Evolutionary conservation across 164 flowering plant species (phyloP), one percentile per base, ranked within the genome.

Genomic region (Piper longum): DNA sequence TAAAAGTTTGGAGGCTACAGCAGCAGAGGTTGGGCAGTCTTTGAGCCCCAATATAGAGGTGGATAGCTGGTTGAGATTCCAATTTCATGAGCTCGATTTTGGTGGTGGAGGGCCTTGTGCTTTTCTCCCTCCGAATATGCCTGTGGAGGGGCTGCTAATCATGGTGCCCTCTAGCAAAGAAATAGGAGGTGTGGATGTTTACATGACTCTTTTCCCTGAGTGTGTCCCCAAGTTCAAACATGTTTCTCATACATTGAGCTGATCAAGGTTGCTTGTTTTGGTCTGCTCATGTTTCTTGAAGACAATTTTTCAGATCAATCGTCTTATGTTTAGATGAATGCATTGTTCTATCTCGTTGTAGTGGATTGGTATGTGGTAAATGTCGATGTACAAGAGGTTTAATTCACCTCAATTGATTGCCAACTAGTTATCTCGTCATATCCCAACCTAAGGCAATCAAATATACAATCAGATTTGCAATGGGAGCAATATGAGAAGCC

Each of bases 21-120:
- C 57, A 2, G 59, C 64, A 4, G 36, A 3, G 48, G n/a, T 18
- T 0, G 59, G 56, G 1, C n/a, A 61, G 16, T 44, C 57, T 1
- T 41, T 51, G 7, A 61, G 52, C 36, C 73, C 66, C 4, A 58
- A 66, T 41, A 2, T 66, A 18, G 62, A 70, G n/a, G 69, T 70
- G 6, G 63, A 70, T 9, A 70, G 66, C 51, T 70, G 63, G 69
- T 17, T 66, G 54, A 51, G 69, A 39, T 70, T 70, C 48, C 65
- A 54, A 3, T 62, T 70, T 39, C 39, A 57, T 43, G 64, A 58
- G 7, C 51, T 66, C 3, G 69, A 70, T 52, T 70, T 70, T 62
- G 69, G 73, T 19, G 55, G 58, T 7, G 73, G 73, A 7, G 56
- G 45, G 36, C 73, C 73, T 16, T 66, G 60, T 43, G 57, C 62